Evolutionary conservation across 352 stramenopile species (phyloP).

Genomic region (Pythium utonaiense): DNA sequence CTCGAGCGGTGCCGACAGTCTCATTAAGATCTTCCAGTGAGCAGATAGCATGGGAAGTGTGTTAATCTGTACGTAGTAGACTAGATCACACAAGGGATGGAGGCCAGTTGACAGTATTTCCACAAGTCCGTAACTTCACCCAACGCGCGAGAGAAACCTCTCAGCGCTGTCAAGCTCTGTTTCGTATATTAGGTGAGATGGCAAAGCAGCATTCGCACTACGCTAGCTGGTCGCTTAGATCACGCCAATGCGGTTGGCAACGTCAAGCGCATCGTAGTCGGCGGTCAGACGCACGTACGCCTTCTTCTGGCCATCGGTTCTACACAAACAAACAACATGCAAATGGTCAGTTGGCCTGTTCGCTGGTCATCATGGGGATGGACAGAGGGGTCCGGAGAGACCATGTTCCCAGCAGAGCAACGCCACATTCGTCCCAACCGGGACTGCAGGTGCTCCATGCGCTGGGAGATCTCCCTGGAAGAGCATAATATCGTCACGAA

Average conservation of each 20-base stretch:
- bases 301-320: constrained; percentile 99
- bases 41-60: background rate
- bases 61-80: constrained; percentile 8
- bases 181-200: constrained; percentile 56
- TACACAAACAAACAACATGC: constrained; percentile 36
- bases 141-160: constrained; percentile 22
- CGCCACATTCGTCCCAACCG: constrained; percentile 21
- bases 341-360: constrained; percentile 24
- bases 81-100: background rate
- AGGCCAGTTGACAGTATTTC: constrained; percentile 13
- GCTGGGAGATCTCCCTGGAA: constrained; percentile 13
- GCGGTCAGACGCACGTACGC: constrained; percentile 98
- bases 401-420: constrained; percentile 15
- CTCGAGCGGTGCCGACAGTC: constrained; percentile 71
- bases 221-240: constrained; percentile 91
- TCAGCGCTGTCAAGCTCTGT: constrained; percentile 17
- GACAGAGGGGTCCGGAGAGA: constrained; percentile 12
- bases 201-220: constrained; percentile 51
- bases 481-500: constrained; percentile 69
- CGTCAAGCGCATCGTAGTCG: constrained; percentile 99
- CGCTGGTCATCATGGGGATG: background rate
- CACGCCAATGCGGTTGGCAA: constrained; percentile 99
- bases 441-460: constrained; percentile 14
- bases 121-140: constrained; percentile 26
- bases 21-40: constrained; percentile 88